A percentile compares a stretch with the other conserved stretches of the same genome.
phyloP scores from a whole-genome alignment of 2,329 filamentous ascomycete species.

The Epichloe festucae region DNA sequence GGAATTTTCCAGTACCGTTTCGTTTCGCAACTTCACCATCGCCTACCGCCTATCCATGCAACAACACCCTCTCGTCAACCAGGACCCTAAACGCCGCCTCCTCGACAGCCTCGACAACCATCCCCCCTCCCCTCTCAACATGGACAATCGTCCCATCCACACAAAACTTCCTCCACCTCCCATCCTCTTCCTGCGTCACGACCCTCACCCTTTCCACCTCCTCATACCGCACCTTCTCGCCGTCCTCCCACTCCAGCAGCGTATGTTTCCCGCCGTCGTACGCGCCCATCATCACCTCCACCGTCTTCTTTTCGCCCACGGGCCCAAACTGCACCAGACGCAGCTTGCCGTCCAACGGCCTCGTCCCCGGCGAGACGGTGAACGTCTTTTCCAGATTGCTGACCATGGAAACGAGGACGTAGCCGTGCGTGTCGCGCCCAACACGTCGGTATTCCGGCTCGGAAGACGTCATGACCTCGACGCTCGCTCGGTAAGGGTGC shows the following conservation, averaged over 20 bases:
- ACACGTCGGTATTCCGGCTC: conserved; percentile 11
- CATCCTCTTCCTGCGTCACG: conserved; percentile 45
- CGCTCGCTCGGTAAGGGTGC: conserved; percentile 34
- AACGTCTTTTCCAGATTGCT: conserved; percentile 75
- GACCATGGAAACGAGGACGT: conserved; percentile 63
- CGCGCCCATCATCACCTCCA: conserved; percentile 62
- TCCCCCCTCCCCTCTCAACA: conserved; percentile 55
- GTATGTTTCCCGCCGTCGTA: conserved; percentile 47
- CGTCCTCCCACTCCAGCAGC: conserved; percentile 33
- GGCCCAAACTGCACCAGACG: conserved; percentile 64
- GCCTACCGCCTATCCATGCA: neutral
- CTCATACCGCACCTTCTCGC: conserved; percentile 58
- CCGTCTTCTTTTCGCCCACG: conserved; percentile 49
- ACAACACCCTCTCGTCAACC: conserved; percentile 21
- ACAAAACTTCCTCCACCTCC: conserved; percentile 71
- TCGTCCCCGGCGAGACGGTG: conserved; percentile 61
- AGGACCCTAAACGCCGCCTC: conserved; percentile 30
- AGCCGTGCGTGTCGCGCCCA: conserved; percentile 47
- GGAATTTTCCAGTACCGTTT: too few relatives aligned
- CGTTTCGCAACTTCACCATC: too few relatives aligned
- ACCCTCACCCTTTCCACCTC: conserved; percentile 55
- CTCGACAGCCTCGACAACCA: conserved; percentile 46
- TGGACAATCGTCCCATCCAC: conserved; percentile 83
- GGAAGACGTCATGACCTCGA: conserved; percentile 22
- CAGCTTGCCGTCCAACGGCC: conserved; percentile 57